Base-by-base conservation (phyloP, 2,329 filamentous ascomycete species). In the Paraconiothyrium brasiliense region DNA sequence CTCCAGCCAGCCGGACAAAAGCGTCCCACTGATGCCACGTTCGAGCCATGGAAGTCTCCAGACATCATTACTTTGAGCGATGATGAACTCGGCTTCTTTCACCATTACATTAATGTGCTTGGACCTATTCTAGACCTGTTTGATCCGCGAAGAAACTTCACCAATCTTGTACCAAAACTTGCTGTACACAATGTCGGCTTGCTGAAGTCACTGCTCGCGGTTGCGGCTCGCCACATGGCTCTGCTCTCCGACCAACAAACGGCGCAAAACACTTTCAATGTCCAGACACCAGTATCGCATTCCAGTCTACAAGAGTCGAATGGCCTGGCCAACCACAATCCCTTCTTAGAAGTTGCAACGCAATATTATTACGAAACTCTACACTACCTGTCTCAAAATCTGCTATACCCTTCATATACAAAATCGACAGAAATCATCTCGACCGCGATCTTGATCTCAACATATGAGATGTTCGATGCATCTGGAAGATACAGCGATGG, bases 401-500 rank as follows among this genome's bases (percentile, higher is more conserved):
- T 90, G 73, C 81, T 84, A 11, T 87, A 86, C 65, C 79, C 83
- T 0, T 84, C 82, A 0, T 90, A 89, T 68, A 85, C 84, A 6
- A 83, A 82, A 50, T 87, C 84, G 32, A 80, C 81, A 13, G 87
- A 90, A 68, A 78, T 90, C 0, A 80, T 89, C 32, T 84, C 85
- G 0, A 90, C 87, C 0, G 84, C 86, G 0, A 76, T 89, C 0
- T 80, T 89, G 16, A 85, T 90, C 34, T 88, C 85, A 13, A 86
- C 86, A 0, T 90, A 89, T 65, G 87, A 90, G 73, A 90, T 90
- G 87, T 83, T 89, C n/a, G 85, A 88, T 56, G 84, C 83, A 3
- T 83, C 83, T 6, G 82, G 83, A 20, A 67, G 70, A 47, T 70
- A 71, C 41, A 71, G 68, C 32, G 69, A 74, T 35, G 72, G 84